phyloP scores from a whole-genome alignment of 1,139 yeast genomes.

The Geotrichum histeridarum region DNA sequence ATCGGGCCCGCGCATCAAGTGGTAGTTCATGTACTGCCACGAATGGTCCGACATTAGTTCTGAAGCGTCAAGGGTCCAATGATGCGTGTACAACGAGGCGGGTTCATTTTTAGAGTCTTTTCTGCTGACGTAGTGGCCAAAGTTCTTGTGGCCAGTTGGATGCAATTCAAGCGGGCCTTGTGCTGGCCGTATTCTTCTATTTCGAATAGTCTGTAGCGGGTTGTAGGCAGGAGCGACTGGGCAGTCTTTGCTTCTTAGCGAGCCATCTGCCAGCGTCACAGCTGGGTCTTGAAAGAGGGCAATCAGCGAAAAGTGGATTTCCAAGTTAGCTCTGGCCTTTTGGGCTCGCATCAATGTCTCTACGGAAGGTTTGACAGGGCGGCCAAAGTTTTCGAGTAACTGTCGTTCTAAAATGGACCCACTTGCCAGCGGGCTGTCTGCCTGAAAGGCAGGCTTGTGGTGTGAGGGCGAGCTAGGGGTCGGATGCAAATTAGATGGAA shows the following conservation, averaged over 20 bases:
- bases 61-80: conserved; percentile 31
- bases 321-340: conserved; percentile 15
- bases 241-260: background rate
- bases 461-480: background rate
- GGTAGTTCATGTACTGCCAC: conserved; percentile 18
- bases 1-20: background rate
- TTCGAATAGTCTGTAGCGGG: conserved; percentile 74
- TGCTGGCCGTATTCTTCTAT: conserved; percentile 51
- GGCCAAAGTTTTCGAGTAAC: background rate
- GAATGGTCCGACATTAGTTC: conserved; percentile 31
- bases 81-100: conserved; percentile 20
- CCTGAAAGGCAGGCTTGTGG: background rate
- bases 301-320: conserved; percentile 8
- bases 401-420: conserved; percentile 4
- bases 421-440: background rate
- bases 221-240: conserved; percentile 44
- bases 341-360: conserved; percentile 15
- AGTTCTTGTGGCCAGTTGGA: background rate
- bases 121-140: background rate
- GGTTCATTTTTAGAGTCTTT: background rate
- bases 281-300: conserved; percentile 20
- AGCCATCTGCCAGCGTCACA: background rate
- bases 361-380: conserved; percentile 1
- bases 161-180: conserved; percentile 15
- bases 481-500: background rate